Conservation (phyloP, 1,284 basidiomycete species). For the Boletus smithii region DNA sequence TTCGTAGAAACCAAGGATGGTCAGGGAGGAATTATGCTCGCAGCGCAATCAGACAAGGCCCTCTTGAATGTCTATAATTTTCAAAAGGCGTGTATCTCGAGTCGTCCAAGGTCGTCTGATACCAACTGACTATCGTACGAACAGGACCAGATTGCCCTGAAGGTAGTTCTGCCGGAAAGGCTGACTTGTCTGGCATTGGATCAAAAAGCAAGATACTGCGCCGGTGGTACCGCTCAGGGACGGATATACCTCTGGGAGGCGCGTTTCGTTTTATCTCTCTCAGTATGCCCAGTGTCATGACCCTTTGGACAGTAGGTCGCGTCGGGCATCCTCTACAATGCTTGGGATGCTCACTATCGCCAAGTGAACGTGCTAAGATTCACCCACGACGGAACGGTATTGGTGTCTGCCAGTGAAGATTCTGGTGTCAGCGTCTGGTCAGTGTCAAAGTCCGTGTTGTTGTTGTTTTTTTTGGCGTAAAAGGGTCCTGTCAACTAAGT, state of each 20-base stretch:
- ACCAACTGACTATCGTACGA: slow-evolving; percentile 4
- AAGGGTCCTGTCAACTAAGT: slow-evolving; percentile 9
- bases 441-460: slow-evolving; percentile 66
- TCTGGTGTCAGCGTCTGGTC: slow-evolving; percentile 88
- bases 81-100: slow-evolving; percentile 59
- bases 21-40: slow-evolving; percentile 72
- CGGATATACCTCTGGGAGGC: slow-evolving; percentile 95
- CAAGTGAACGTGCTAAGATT: slow-evolving; percentile 81
- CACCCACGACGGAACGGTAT: slow-evolving; percentile 73
- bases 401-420: slow-evolving; percentile 88
- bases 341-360: slow-evolving; percentile 95
- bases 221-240: slow-evolving; percentile 85
- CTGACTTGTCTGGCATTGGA: slow-evolving; percentile 78
- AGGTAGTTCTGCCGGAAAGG: slow-evolving; percentile 88
- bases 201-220: slow-evolving; percentile 71
- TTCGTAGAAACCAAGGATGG: slow-evolving; percentile 61
- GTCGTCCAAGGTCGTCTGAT: slow-evolving; percentile 1
- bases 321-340: slow-evolving; percentile 84
- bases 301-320: slow-evolving; percentile 56
- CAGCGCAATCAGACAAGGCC: slow-evolving; percentile 76
- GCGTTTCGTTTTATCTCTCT: slow-evolving; percentile 7
- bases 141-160: slow-evolving; percentile 84
- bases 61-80: slow-evolving; percentile 79
- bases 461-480: slow-evolving; percentile 10
- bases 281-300: slow-evolving; percentile 11